phyloP scores from a whole-genome alignment of 352 stramenopile species.

The Phytophthora macrochlamydospora region DNA sequence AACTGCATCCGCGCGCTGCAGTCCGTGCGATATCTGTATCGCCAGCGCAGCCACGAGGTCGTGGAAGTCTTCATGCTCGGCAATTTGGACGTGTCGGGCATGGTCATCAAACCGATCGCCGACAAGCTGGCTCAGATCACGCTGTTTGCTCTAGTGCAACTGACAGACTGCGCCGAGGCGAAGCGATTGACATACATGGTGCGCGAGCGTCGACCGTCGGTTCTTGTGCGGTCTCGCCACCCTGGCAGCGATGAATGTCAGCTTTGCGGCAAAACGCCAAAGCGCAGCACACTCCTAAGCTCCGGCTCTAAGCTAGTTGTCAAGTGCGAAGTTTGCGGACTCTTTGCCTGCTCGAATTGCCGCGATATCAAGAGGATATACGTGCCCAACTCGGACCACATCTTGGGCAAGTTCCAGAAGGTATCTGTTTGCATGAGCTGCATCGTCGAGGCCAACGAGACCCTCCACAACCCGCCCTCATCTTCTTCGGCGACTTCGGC shows the following conservation, averaged over 20 bases:
- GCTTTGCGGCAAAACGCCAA: conserved; percentile 46
- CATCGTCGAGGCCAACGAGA: conserved; percentile 46
- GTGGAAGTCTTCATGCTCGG: conserved; percentile 64
- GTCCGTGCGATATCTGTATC: conserved; percentile 49
- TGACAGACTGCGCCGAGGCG: conserved; percentile 53
- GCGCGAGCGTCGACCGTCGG: conserved; percentile 36
- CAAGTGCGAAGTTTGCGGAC: conserved; percentile 52
- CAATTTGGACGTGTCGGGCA: conserved; percentile 38
- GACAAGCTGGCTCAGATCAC: conserved; percentile 37
- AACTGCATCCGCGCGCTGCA: conserved; percentile 55
- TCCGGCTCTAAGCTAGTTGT: conserved; percentile 40
- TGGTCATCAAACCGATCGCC: conserved; percentile 41
- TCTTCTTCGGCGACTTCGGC: not conserved
- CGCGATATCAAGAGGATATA: conserved; percentile 54
- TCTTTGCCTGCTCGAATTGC: conserved; percentile 58
- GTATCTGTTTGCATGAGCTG: conserved; percentile 46
- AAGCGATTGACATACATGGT: conserved; percentile 58
- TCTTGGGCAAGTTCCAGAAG: conserved; percentile 52
- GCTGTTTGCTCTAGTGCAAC: conserved; percentile 45
- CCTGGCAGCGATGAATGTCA: conserved; percentile 32
- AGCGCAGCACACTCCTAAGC: conserved; percentile 41
- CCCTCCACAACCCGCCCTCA: conserved; percentile 4
- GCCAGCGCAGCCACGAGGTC: conserved; percentile 46
- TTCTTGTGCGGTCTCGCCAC: conserved; percentile 35
- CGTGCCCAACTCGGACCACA: conserved; percentile 35